phyloP scores from a whole-genome alignment of 2,329 filamentous ascomycete species.

The Trichoderma arundinaceum region DNA sequence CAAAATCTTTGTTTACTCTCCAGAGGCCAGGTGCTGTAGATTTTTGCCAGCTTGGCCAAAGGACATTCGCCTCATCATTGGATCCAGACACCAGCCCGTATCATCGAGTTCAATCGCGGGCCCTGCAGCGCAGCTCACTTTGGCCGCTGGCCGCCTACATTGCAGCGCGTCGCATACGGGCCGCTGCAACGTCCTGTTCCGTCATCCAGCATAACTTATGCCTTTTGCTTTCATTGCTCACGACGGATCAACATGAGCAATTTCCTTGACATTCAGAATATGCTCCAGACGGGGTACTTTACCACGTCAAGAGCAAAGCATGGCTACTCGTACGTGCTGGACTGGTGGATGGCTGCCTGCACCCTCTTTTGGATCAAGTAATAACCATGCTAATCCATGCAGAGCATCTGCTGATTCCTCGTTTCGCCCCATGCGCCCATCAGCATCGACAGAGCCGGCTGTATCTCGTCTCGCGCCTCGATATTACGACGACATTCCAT shows the following conservation, averaged over 20 bases:
- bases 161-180: constrained; percentile 18
- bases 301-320: constrained; percentile 52
- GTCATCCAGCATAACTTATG: background rate
- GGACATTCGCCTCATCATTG: background rate
- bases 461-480: constrained; percentile 21
- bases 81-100: background rate
- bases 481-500: constrained; percentile 26
- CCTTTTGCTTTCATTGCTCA: background rate
- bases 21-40: background rate
- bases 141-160: constrained; percentile 4
- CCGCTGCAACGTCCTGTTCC: background rate
- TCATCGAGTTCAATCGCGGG: constrained; percentile 5
- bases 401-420: constrained; percentile 35
- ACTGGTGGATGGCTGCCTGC: constrained; percentile 11
- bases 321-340: constrained; percentile 39
- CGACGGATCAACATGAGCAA: constrained; percentile 49
- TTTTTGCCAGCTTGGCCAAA: background rate
- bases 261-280: constrained; percentile 51
- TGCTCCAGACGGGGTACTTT: constrained; percentile 58
- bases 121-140: background rate
- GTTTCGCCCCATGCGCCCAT: background rate
- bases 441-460: constrained; percentile 30
- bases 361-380: background rate
- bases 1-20: background rate
- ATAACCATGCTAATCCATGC: constrained; percentile 29